Base-by-base conservation (phyloP, 2,329 filamentous ascomycete species). In the Chaetomium globosum region DNA sequence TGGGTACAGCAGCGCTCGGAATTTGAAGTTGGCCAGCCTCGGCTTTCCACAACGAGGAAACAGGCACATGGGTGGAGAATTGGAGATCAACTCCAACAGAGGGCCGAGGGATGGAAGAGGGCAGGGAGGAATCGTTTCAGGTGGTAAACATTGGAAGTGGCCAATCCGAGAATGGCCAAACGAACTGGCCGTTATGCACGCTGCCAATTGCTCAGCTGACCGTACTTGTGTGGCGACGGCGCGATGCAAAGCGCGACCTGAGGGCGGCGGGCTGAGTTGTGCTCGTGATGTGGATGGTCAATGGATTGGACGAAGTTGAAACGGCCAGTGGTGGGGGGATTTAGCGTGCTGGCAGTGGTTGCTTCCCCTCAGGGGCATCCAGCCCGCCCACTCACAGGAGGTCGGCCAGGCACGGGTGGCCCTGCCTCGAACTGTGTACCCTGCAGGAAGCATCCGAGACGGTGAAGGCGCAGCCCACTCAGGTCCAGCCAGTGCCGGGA, bases 221-320 rank as follows among this genome's bases (percentile, higher is more conserved):
- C 48, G 13, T 13, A 23, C 9, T 33, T 26, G 19, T n/a, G 43
- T 46, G 53, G 58, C 63, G 21, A 58, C 30, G 31, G 30, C 52
- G 49, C 21, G 51, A 46, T 30, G 33, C 58, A 54, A 48, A 26
- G 48, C 57, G 31, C 43, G 48, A 58, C 23, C 23, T 58, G 58
- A 52, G 46, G 58, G 46, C 51, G 58, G 58, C 53, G 58, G 10
- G 52, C n/a, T 48, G 23, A 52, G 51, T 19, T 13, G 12, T 31
- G 16, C 12, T 26, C 2, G 30, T n/a, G 30, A 10, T 30, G 16
- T n/a, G 30, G 26, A 55, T n/a, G 19, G 12, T 19, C 43, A 12
- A 12, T 58, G 39, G 48, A 52, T 23, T n/a, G 61, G 49, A 53
- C 36, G 56, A 64, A 55, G 57, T 39, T 59, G 55, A 63, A 63